Conservation (phyloP, 495 filamentous ascomycete genomes). For the Xylaria palmicola region DNA sequence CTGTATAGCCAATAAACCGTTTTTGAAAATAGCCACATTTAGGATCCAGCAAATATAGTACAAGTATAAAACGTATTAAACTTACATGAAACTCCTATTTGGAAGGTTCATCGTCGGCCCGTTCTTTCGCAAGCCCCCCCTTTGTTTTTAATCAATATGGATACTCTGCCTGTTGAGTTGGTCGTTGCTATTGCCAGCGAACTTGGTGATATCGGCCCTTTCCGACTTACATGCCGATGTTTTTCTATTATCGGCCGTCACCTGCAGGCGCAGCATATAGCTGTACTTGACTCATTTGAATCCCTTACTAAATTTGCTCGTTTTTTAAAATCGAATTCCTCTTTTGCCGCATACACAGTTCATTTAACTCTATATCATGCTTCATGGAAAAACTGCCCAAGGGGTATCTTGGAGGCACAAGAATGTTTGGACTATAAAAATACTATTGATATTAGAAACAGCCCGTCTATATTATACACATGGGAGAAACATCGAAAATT, state of each 20-base stretch:
- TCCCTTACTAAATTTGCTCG: neutral
- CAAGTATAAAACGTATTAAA: too few species aligned
- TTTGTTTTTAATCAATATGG: neutral
- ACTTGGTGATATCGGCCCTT: neutral
- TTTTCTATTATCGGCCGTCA: neutral
- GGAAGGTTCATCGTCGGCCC: neutral
- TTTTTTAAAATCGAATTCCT: neutral
- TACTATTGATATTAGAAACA: neutral
- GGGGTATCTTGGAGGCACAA: neutral
- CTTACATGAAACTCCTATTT: neutral
- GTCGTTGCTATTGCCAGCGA: neutral
- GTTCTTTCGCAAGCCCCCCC: too few species aligned
- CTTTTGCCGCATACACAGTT: neutral
- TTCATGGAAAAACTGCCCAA: neutral
- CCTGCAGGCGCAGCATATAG: neutral
- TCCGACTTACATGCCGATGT: neutral
- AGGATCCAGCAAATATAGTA: too few species aligned
- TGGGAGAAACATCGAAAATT: neutral
- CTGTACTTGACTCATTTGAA: neutral
- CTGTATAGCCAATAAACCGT: too few species aligned
- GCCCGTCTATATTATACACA: neutral
- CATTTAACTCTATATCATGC: neutral
- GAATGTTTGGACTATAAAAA: neutral
- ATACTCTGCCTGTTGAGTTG: neutral
- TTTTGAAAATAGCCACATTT: too few species aligned